Base-by-base conservation (phyloP, 345 rosid species). In the Acer campestre region DNA sequence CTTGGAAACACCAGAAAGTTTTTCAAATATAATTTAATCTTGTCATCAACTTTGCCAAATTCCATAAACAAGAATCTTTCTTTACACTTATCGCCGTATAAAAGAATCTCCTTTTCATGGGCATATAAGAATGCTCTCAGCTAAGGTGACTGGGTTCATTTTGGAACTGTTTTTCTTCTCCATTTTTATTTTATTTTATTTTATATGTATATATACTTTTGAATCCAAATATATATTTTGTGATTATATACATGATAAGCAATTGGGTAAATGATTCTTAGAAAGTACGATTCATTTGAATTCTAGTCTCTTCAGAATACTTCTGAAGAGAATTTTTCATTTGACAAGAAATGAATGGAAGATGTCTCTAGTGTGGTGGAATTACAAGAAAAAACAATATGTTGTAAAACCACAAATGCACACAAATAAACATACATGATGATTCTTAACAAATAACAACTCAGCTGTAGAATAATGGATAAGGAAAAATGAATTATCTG, bases 401-500 rank as follows among this genome's bases (percentile, higher is more conserved):
- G 46, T 42, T 42, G 46, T 42, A 42, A 38, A 12, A 59, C 44
- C 3, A 4, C n/a, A 73, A 73, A 44, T 42, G 56, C 42, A 61
- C 11, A 77, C 10, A 7, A 13, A 42, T 56, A n/a, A 18, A 20
- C 25, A 58, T 18, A 58, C 62, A 58, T 51, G n/a, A 51, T 16
- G 7, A 51, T 0, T 14, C 6, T 4, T 14, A 3, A 14, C 53
- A 3, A 13, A 49, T 11, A 49, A 25, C 27, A 49, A 49, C 53
- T 49, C 53, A 17, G 48, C 67, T 7, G 66, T 10, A 22, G 27
- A 7, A 9, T 42, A 16, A 27, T 12, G 12, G 11, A 35, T 8
- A 3, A 35, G 20, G 68, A 71, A 71, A 73, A 70, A 84, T 67
- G 82, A 85, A 82, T 78, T 81, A 78, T 78, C 89, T 81, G 89